These are phyloP conservation scores for Aspergillus pseudoterreus DNA, from an alignment of 2,329 filamentous ascomycete genomes.

Conservation along the genomic window DNA sequence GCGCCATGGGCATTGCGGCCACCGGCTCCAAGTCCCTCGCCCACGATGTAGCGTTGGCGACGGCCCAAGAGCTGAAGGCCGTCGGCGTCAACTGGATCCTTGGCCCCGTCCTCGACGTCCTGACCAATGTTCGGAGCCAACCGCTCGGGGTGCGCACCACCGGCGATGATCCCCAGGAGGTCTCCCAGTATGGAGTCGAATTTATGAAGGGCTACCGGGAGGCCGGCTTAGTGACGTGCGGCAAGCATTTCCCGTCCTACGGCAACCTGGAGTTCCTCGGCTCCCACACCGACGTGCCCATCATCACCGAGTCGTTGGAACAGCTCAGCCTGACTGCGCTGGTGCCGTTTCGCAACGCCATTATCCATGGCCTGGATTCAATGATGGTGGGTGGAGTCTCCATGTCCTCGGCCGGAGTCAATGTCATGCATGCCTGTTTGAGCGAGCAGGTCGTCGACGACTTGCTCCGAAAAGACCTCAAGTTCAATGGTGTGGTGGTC, in stretches of 20 bases:
- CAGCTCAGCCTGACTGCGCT: conserved; percentile 88
- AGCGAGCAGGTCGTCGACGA: conserved; percentile 92
- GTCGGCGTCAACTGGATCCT: conserved; percentile 96
- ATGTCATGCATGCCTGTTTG: conserved; percentile 91
- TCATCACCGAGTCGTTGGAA: conserved; percentile 91
- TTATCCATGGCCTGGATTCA: conserved; percentile 78
- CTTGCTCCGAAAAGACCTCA: conserved; percentile 78
- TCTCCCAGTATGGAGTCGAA: conserved; percentile 85
- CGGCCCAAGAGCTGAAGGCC: conserved; percentile 84
- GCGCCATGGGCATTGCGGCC: conserved; percentile 94
- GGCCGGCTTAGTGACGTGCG: conserved; percentile 81
- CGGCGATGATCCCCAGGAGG: conserved; percentile 91
- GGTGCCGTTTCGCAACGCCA: conserved; percentile 87
- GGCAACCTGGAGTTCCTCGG: conserved; percentile 92
- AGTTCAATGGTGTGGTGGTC: conserved; percentile 87
- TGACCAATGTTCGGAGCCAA: conserved; percentile 89
- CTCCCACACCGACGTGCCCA: conserved; percentile 85
- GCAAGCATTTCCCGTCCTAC: conserved; percentile 95
- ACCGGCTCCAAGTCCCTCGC: conserved; percentile 80
- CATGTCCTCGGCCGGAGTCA: conserved; percentile 86
- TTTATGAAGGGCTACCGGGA: conserved; percentile 92
- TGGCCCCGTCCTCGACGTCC: conserved; percentile 86
- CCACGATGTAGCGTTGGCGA: conserved; percentile 87
- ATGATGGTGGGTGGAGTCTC: conserved; percentile 96
- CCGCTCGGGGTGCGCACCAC: conserved; percentile 84